A percentile compares a stretch with the other conserved stretches of the same genome.
These are phyloP conservation scores for Pelargonium citronellum DNA, from an alignment of 441 rosid genomes.

Conservation along the genomic window DNA sequence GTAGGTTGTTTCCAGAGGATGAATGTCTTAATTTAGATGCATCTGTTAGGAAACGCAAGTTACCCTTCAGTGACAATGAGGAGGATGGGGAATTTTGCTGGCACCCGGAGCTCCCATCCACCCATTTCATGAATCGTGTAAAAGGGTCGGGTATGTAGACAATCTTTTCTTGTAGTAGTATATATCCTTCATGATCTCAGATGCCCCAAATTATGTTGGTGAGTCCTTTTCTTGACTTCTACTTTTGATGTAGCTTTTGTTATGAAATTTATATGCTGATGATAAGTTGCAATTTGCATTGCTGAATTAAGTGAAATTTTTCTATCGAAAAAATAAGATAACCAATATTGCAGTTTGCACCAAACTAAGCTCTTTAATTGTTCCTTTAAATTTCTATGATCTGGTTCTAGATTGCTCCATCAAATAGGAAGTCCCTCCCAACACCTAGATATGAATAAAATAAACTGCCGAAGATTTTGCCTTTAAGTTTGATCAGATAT, in stretches of 20 bases:
- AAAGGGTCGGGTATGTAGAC: slow-evolving; percentile 29
- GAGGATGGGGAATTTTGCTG: slow-evolving; percentile 31
- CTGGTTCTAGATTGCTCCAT: background rate
- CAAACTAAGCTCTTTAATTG: background rate
- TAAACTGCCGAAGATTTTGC: background rate
- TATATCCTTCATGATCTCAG: background rate
- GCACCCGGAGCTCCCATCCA: slow-evolving; percentile 34
- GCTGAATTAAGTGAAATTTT: no score
- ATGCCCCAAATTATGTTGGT: background rate
- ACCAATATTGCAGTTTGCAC: background rate
- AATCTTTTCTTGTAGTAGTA: background rate
- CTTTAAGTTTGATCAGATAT: background rate
- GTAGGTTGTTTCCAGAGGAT: slow-evolving; percentile 17
- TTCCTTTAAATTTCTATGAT: background rate
- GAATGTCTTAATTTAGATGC: slow-evolving; percentile 17
- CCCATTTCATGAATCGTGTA: slow-evolving; percentile 24
- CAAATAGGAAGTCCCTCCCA: slow-evolving; percentile 6
- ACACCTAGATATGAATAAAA: background rate
- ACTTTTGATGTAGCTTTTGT: background rate
- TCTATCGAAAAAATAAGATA: background rate
- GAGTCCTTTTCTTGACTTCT: slow-evolving; percentile 1
- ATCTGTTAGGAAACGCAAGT: slow-evolving; percentile 34
- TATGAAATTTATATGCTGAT: background rate
- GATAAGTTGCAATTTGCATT: background rate
- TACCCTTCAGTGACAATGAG: slow-evolving; percentile 22